Percentiles rank a stretch among this genome's conserved stretches.
phyloP scores from a whole-genome alignment of 192 early-diverging fungal species.

The Funneliformis geosporum region DNA sequence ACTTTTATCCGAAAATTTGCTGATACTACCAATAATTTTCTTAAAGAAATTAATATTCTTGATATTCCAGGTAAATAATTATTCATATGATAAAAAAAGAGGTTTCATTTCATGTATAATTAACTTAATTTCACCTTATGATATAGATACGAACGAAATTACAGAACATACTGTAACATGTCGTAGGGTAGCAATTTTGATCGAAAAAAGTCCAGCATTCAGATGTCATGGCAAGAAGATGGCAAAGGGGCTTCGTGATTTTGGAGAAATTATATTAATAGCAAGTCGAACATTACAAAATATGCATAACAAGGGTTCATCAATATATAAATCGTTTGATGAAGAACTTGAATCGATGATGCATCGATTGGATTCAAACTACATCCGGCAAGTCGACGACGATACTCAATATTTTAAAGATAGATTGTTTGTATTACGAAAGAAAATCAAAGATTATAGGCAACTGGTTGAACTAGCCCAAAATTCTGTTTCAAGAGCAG shows the following conservation, averaged over 20 bases:
- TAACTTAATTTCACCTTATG: background rate
- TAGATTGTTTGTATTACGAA: background rate
- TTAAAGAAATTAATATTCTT: background rate
- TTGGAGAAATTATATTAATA: slow-evolving; percentile 1
- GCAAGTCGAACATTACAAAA: background rate
- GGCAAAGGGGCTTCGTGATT: slow-evolving; percentile 1
- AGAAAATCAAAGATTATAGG: slow-evolving; percentile 14
- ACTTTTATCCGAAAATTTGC: background rate
- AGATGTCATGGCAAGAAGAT: background rate
- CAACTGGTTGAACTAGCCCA: background rate
- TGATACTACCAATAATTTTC: background rate
- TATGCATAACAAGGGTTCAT: slow-evolving; percentile 23
- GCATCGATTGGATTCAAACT: background rate
- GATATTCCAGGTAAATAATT: background rate
- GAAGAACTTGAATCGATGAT: slow-evolving; percentile 10
- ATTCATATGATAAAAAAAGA: background rate
- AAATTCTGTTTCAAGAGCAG: background rate
- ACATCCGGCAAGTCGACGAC: background rate
- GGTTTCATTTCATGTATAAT: background rate
- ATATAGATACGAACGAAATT: background rate
- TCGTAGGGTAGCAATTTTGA: background rate
- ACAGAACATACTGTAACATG: background rate
- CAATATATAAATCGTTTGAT: slow-evolving; percentile 17
- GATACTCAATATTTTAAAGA: background rate
- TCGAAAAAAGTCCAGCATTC: slow-evolving; percentile 18